These are phyloP conservation scores for Paracoccidioides brasiliensis DNA, from an alignment of 2,329 filamentous ascomycete species.

Conservation along the genomic window DNA sequence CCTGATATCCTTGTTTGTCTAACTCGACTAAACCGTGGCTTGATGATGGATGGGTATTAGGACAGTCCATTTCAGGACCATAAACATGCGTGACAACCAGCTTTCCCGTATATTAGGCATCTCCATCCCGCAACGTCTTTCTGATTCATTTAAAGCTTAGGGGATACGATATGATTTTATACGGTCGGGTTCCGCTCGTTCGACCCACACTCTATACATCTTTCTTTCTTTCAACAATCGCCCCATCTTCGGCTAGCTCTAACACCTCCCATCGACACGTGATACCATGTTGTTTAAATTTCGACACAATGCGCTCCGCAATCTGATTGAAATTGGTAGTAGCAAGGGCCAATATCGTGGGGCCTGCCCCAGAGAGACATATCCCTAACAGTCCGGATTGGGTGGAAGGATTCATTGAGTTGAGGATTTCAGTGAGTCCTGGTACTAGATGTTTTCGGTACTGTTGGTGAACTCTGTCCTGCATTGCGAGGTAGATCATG, in stretches of 20 bases:
- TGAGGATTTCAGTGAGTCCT: constrained; percentile 77
- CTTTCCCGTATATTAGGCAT: no score
- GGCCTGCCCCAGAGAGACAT: constrained; percentile 86
- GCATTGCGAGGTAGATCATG: constrained; percentile 95
- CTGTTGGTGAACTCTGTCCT: constrained; percentile 95
- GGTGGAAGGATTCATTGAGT: constrained; percentile 75
- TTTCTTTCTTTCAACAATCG: constrained; percentile 23
- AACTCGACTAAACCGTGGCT: not conserved
- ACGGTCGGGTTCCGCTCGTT: not conserved
- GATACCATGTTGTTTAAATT: constrained; percentile 54
- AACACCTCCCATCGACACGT: constrained; percentile 76
- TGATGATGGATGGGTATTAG: not conserved
- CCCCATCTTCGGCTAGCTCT: constrained; percentile 62
- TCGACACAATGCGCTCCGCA: constrained; percentile 60
- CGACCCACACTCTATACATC: not conserved
- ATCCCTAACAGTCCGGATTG: constrained; percentile 86
- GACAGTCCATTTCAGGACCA: no score
- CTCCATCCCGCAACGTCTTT: no score
- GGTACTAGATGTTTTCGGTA: constrained; percentile 88
- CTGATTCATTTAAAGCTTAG: no score
- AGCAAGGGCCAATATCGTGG: constrained; percentile 85
- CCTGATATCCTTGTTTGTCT: no score
- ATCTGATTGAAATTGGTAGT: constrained; percentile 83
- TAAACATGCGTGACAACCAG: not conserved
- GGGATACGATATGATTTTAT: not conserved